phyloP scores from a whole-genome alignment of 78 protist species.

The Pelomyxa schiedti region DNA sequence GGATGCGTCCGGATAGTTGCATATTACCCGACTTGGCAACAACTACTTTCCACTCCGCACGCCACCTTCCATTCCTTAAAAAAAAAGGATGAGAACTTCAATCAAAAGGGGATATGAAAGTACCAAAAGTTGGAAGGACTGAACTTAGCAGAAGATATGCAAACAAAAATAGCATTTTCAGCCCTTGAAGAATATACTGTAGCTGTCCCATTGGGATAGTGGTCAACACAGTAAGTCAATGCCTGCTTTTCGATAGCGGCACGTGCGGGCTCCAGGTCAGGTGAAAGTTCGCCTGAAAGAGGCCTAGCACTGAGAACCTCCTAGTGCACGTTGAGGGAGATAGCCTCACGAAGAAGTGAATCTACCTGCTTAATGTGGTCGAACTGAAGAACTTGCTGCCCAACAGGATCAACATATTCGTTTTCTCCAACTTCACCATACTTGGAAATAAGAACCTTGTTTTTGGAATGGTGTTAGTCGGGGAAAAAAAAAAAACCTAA shows the following conservation, averaged over 20 bases:
- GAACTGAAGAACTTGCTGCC: neutral
- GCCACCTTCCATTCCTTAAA: slow-evolving; percentile 17
- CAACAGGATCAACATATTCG: neutral
- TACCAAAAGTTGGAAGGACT: slow-evolving; percentile 18
- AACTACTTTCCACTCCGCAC: slow-evolving; percentile 7
- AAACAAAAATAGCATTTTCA: neutral
- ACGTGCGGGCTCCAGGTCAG: neutral
- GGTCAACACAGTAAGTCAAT: neutral
- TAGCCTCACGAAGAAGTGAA: no score
- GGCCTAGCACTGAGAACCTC: neutral
- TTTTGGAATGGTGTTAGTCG: neutral
- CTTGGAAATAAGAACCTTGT: slow-evolving; percentile 2
- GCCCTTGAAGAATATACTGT: neutral
- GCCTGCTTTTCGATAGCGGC: neutral
- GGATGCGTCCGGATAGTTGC: neutral
- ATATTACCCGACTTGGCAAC: neutral
- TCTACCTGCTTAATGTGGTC: slow-evolving; percentile 6
- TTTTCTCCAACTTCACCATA: neutral
- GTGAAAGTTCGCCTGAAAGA: neutral
- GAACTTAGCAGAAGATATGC: slow-evolving; percentile 6
- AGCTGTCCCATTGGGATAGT: neutral
- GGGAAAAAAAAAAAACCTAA: neutral
- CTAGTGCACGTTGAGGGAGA: neutral
- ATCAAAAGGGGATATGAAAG: neutral
- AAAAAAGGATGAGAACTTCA: neutral